A percentile compares a stretch with the other conserved stretches of the same genome.
These are phyloP conservation scores for Malassezia psittaci DNA, from an alignment of 1,284 basidiomycete genomes.

Conservation along the genomic window DNA sequence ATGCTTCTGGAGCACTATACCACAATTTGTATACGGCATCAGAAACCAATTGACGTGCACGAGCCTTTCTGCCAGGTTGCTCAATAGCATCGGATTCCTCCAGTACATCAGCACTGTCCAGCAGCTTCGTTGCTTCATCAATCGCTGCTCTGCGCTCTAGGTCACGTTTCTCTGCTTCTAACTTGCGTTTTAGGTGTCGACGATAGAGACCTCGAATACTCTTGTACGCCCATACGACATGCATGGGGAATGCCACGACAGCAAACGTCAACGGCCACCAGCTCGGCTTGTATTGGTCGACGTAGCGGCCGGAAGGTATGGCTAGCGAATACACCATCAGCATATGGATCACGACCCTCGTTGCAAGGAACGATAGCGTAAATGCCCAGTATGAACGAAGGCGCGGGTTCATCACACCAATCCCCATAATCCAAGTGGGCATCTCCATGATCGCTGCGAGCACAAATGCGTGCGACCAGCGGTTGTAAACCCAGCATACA, in stretches of 20 bases:
- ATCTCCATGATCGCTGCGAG: constrained; percentile 40
- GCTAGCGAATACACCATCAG: constrained; percentile 25
- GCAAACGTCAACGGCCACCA: constrained; percentile 30
- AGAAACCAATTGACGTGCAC: constrained; percentile 36
- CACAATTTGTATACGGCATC: constrained; percentile 42
- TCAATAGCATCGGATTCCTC: constrained; percentile 8
- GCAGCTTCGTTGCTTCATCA: constrained; percentile 11
- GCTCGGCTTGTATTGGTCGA: constrained; percentile 26
- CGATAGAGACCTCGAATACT: constrained; percentile 35
- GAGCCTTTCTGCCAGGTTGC: constrained; percentile 18
- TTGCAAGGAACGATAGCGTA: constrained; percentile 39
- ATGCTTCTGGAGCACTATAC: constrained; percentile 39
- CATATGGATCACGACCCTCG: constrained; percentile 40
- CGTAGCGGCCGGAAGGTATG: constrained; percentile 27
- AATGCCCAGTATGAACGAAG: constrained; percentile 45
- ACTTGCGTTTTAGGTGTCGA: constrained; percentile 37
- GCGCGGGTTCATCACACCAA: constrained; percentile 33
- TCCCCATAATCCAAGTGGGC: constrained; percentile 44
- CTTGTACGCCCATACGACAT: constrained; percentile 46
- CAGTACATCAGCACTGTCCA: constrained; percentile 14
- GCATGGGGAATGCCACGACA: constrained; percentile 41
- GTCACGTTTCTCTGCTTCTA: constrained; percentile 23
- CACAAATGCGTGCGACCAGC: constrained; percentile 36
- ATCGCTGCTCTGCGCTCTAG: constrained; percentile 11
- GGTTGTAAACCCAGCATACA: constrained; percentile 30